Evolutionary conservation across 352 stramenopile species (phyloP), one percentile per base, ranked within the genome.

Genomic region (Stramenopiles sp.): DNA sequence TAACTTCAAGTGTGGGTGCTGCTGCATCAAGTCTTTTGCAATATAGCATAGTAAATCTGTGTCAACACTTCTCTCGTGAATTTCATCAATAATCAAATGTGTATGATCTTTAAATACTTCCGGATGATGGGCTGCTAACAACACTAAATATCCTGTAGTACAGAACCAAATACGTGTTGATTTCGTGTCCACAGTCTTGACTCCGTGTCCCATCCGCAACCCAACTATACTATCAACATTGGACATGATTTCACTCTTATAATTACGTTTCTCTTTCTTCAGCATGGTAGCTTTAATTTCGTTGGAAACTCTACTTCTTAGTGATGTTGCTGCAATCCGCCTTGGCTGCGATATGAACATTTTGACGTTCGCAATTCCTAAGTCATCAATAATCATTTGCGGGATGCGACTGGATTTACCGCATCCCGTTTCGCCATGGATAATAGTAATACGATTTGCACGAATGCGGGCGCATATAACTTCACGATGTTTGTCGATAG

Each of bases 51-150:
- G 85, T 30, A 98, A 87, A 82, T 98, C 95, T 14, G 95, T 94
- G 84, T 98, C 95, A 84, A 98, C 95, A 55, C 88, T 95, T 1
- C 92, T 91, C 75, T 96, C 92, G 83, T 96, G 92, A 30, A 97
- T 93, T 88, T 98, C 95, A 80, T 98, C 95, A 67, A 99, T 91
- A 25, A 98, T 90, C 22, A 98, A 86, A 84, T 98, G 94, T 44
- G 94, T 97, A 80, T 96, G 90, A 22, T 85, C 87, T 67, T 89
- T 76, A 67, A 98, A 91, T 25, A 87, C 87, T 4, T 95, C 87
- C 7, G 90, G 87, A 83, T 97, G 88, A 84, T 98, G 93, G 55
- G 97, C 96, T 29, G 98, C 86, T 0, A 96, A 86, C 80, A 96
- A 88, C 1, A 98, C 90, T 84, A 98, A 93, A 82, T 99, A 99